Percentiles rank a stretch among this genome's conserved stretches.
These are phyloP conservation scores for Cucurbita ficifolia DNA, from an alignment of 306 rosid species.

Conservation along the genomic window DNA sequence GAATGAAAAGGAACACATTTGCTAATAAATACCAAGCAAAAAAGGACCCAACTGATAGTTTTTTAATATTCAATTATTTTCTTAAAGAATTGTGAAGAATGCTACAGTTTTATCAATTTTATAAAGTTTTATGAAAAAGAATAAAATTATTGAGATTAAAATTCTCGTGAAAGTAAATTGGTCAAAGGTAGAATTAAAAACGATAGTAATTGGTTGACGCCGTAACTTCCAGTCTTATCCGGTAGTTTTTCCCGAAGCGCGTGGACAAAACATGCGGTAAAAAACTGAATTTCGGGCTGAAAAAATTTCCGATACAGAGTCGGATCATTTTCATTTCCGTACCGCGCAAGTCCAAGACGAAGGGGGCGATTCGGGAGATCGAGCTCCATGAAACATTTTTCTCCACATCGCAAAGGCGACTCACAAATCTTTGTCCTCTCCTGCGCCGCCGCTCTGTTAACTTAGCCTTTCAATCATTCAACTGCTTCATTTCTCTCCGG, in stretches of 20 bases:
- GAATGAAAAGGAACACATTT: no score
- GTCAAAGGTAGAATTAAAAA: no score
- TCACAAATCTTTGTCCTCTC: background rate
- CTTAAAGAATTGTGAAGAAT: no score
- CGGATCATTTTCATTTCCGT: background rate
- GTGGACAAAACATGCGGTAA: background rate
- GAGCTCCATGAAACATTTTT: background rate
- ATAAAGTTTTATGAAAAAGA: no score
- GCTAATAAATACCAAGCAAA: no score
- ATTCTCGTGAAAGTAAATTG: no score
- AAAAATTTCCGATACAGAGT: background rate
- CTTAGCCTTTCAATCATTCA: background rate
- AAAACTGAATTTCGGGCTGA: background rate
- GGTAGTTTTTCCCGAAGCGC: background rate
- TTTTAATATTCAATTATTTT: no score
- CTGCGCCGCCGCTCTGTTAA: background rate
- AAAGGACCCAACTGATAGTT: no score
- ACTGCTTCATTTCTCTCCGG: background rate
- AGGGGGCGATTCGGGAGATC: background rate
- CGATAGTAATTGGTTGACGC: background rate
- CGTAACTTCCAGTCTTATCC: background rate
- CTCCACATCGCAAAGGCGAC: constrained; percentile 1
- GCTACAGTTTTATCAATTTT: no score
- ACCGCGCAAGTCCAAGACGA: background rate
- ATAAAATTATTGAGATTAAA: no score